Evolutionary conservation across 306 rosid species (phyloP).

Genomic region (Sphenostylis stenocarpa): DNA sequence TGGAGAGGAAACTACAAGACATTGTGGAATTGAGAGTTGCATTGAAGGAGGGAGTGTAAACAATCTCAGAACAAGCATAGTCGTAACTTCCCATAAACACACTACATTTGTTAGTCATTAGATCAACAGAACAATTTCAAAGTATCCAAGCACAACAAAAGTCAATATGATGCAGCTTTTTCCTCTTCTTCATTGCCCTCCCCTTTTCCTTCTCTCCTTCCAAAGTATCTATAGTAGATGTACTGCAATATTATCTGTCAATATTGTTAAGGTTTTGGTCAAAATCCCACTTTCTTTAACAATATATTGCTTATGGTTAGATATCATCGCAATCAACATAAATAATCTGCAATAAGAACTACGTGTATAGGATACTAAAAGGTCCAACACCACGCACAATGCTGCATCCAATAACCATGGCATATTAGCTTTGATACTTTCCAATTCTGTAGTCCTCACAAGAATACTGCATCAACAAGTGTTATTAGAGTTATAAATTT

Average conservation of each 20-base stretch:
- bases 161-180: conserved; percentile 29
- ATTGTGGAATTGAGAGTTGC: too few species aligned
- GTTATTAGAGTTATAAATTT: neutral
- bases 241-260: conserved; percentile 69
- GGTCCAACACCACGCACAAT: conserved; percentile 77
- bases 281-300: neutral
- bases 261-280: conserved; percentile 40
- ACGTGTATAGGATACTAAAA: conserved; percentile 69
- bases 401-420: conserved; percentile 89
- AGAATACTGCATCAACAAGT: conserved; percentile 61
- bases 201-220: conserved; percentile 7
- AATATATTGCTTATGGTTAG: neutral
- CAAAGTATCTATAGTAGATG: conserved; percentile 51
- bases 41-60: neutral
- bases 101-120: neutral
- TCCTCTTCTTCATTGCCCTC: conserved; percentile 34
- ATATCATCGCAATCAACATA: neutral
- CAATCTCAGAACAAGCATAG: neutral
- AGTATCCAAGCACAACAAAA: too few species aligned
- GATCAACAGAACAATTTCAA: neutral
- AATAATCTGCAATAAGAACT: neutral
- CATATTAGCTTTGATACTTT: conserved; percentile 74
- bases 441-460: conserved; percentile 64
- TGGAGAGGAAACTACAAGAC: too few species aligned
- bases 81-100: neutral